phyloP scores from a whole-genome alignment of 768 basidiomycete genomes.

The Hydnomerulius pinastri region DNA sequence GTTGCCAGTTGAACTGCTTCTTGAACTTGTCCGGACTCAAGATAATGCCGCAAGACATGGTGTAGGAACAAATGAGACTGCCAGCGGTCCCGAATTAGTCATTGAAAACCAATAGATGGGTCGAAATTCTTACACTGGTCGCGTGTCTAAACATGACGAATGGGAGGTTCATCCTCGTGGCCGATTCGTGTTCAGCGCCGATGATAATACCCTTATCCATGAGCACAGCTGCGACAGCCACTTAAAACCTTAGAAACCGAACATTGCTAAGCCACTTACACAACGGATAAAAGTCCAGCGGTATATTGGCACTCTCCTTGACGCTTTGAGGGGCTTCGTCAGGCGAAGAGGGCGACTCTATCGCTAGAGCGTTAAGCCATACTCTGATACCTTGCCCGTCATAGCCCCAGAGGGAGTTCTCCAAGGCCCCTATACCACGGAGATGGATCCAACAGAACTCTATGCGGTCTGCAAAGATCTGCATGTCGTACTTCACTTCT shows the following conservation, averaged over 20 bases:
- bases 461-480: constrained; percentile 94
- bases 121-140: constrained; percentile 66
- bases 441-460: constrained; percentile 99
- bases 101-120: constrained; percentile 2
- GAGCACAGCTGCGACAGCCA: constrained; percentile 67
- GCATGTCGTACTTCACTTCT: constrained; percentile 96
- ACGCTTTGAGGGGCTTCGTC: constrained; percentile 51
- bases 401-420: constrained; percentile 98
- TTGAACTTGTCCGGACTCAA: constrained; percentile 58
- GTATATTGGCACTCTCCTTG: constrained; percentile 91
- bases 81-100: background rate
- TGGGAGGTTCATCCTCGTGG: constrained; percentile 70
- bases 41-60: constrained; percentile 83
- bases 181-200: constrained; percentile 89
- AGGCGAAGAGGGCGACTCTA: constrained; percentile 59
- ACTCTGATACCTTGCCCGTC: constrained; percentile 88
- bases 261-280: constrained; percentile 52
- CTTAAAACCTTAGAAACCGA: constrained; percentile 2
- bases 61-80: constrained; percentile 95
- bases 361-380: constrained; percentile 94
- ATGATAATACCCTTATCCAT: constrained; percentile 99
- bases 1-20: constrained; percentile 87
- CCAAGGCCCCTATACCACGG: constrained; percentile 86
- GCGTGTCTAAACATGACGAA: constrained; percentile 92
- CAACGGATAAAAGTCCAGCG: constrained; percentile 92